These are phyloP conservation scores for Sparassis latifolia DNA, from an alignment of 1,284 basidiomycete genomes.

Conservation along the genomic window DNA sequence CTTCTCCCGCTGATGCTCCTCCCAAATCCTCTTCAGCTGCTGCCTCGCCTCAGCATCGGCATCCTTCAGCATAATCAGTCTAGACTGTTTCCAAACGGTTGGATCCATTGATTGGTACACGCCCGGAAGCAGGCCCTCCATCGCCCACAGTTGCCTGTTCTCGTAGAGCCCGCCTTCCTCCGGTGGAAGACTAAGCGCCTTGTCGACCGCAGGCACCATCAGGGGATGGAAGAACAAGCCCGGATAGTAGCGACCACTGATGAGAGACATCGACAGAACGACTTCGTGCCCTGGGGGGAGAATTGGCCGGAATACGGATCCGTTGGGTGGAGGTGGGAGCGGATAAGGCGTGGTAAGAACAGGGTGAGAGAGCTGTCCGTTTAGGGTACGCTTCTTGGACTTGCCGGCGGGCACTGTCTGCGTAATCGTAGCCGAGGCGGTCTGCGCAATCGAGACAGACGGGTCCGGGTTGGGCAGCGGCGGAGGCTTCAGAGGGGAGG, in stretches of 20 bases:
- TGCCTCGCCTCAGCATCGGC: constrained; percentile 42
- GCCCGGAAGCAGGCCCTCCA: constrained; percentile 62
- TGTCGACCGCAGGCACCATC: constrained; percentile 33
- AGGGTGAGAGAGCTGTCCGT: constrained; percentile 34
- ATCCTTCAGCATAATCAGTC: constrained; percentile 50
- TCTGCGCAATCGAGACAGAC: constrained; percentile 14
- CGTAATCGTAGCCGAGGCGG: constrained; percentile 9
- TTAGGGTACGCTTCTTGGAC: constrained; percentile 15
- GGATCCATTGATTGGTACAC: constrained; percentile 62
- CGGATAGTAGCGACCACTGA: constrained; percentile 74
- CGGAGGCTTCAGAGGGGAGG: constrained; percentile 25
- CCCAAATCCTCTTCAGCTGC: constrained; percentile 14
- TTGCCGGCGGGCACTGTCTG: constrained; percentile 10
- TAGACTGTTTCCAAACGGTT: constrained; percentile 39
- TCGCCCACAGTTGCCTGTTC: constrained; percentile 49
- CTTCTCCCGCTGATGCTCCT: constrained; percentile 6
- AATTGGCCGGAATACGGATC: constrained; percentile 66
- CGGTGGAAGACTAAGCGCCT: constrained; percentile 26
- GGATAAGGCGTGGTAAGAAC: constrained; percentile 32
- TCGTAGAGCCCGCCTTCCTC: constrained; percentile 31
- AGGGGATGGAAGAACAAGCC: constrained; percentile 55
- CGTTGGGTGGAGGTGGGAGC: constrained; percentile 54
- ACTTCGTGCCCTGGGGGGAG: constrained; percentile 56
- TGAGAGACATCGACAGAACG: constrained; percentile 55
- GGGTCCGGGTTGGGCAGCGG: constrained; percentile 25